Evolutionary conservation across 208 protist species (phyloP), one percentile per base, ranked within the genome.

Genomic region (Trypanosoma caninum): DNA sequence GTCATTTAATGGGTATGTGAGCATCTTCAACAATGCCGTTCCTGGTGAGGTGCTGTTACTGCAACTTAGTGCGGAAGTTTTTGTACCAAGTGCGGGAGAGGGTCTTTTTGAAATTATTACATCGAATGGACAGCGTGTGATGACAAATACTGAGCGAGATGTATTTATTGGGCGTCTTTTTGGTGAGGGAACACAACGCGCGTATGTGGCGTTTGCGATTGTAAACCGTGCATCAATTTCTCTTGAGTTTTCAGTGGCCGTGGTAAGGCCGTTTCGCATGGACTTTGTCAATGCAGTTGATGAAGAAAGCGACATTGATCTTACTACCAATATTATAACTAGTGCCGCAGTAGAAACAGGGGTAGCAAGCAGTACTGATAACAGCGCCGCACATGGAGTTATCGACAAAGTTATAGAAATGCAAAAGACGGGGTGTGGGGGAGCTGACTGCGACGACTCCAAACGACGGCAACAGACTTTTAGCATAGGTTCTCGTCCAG

Each of bases 211-310:
- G 20, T 53, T 93, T 7, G 81, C 93, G 52, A 89, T 95, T 44
- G 71, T 80, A 13, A 95, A 95, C 66, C 72, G 76, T 35, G 66
- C 78, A 20, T 75, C 37, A 40, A 77, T 88, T 35, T 73, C 84
- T 13, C 70, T 95, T 28, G 85, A 95, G 76, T 95, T 95, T 53
- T 81, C 85, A 13, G 67, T 91, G 13, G 82, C 82, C n/a, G 88
- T 95, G 16, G 76, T 91, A 40, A 80, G 84, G 46, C 84, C 88
- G 20, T 84, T 95, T 58, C 82, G 80, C 14, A 72, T 87, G 45
- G 83, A 94, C 70, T 69, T 90, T 53, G 10, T 38, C 10, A 27
- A 2, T n/a, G n/a, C 8, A 16, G 6, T 18, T 7, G 25, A 54
- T 22, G 35, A 33, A 14, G 38, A 50, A 23, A 23, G 30, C 0